Percentiles rank a stretch among this genome's conserved stretches.
Conservation (phyloP, 345 rosid species). For the Eucalyptus virginea region DNA sequence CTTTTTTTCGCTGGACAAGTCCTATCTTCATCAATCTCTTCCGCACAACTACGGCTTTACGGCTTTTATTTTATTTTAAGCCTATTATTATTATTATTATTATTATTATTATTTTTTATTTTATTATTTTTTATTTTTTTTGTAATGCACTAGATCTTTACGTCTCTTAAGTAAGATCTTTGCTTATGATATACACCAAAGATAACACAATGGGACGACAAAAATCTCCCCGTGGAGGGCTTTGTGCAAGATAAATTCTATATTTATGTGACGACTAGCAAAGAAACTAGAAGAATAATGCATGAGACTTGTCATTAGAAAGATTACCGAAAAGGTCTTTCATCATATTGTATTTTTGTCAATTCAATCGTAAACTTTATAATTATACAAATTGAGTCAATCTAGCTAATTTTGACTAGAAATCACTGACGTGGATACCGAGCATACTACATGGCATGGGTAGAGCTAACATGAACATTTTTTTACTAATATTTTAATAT, state of each 20-base stretch:
- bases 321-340: too few relatives aligned
- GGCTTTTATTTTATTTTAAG: too few relatives aligned
- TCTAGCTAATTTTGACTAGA: accelerated
- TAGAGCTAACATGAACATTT: accelerated
- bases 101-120: too few relatives aligned
- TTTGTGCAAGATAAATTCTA: background rate
- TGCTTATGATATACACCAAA: background rate
- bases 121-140: too few relatives aligned
- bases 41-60: background rate
- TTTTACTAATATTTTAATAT: too few relatives aligned
- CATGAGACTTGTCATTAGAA: too few relatives aligned
- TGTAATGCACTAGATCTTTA: background rate
- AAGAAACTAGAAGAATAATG: too few relatives aligned
- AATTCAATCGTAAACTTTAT: too few relatives aligned
- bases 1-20: background rate
- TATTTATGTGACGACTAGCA: background rate
- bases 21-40: background rate
- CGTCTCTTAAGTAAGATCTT: background rate
- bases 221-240: background rate
- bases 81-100: too few relatives aligned
- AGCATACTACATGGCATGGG: background rate
- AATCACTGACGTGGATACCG: accelerated
- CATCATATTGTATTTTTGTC: too few relatives aligned
- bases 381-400: too few relatives aligned
- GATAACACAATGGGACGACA: background rate